phyloP scores from a whole-genome alignment of 1,284 basidiomycete species.

The Exobasidium cylindrosporum region DNA sequence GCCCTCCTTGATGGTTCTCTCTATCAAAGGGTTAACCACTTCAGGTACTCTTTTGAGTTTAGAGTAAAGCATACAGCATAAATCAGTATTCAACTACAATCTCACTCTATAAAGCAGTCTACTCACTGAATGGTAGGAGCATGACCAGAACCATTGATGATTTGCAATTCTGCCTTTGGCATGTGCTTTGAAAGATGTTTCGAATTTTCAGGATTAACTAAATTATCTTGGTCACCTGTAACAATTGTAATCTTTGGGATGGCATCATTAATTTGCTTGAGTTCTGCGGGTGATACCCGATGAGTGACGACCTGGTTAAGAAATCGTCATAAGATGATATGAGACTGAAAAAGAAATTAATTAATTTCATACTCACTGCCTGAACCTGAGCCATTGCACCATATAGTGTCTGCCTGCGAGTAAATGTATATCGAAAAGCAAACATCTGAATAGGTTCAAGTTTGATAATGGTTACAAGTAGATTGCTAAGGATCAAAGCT shows the following conservation, averaged over 20 bases:
- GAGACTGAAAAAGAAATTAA: not conserved
- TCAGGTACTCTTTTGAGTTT: not conserved
- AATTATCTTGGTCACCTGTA: slow-evolving; percentile 70
- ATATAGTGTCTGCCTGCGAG: slow-evolving; percentile 64
- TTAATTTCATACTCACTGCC: slow-evolving; percentile 58
- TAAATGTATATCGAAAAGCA: slow-evolving; percentile 62
- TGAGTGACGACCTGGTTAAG: slow-evolving; percentile 61
- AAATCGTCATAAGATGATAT: too few species aligned
- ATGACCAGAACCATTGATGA: slow-evolving; percentile 70
- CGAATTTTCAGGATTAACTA: slow-evolving; percentile 66
- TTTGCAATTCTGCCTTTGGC: slow-evolving; percentile 67
- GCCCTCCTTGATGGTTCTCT: slow-evolving; percentile 1
- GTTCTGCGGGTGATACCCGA: slow-evolving; percentile 62
- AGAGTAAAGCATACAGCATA: too few species aligned
- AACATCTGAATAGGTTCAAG: slow-evolving; percentile 59
- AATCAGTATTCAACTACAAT: too few species aligned
- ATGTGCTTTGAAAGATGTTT: slow-evolving; percentile 64
- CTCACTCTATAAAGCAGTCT: too few species aligned
- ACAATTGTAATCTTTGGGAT: slow-evolving; percentile 67
- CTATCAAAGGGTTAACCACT: not conserved
- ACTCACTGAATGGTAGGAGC: slow-evolving; percentile 47
- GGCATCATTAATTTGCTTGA: slow-evolving; percentile 62
- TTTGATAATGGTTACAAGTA: slow-evolving; percentile 3
- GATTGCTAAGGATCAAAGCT: too few species aligned
- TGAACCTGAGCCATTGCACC: slow-evolving; percentile 73